Evolutionary conservation across 2,329 filamentous ascomycete species (phyloP), one percentile per base, ranked within the genome.

Genomic region (Exophiala mesophila): DNA sequence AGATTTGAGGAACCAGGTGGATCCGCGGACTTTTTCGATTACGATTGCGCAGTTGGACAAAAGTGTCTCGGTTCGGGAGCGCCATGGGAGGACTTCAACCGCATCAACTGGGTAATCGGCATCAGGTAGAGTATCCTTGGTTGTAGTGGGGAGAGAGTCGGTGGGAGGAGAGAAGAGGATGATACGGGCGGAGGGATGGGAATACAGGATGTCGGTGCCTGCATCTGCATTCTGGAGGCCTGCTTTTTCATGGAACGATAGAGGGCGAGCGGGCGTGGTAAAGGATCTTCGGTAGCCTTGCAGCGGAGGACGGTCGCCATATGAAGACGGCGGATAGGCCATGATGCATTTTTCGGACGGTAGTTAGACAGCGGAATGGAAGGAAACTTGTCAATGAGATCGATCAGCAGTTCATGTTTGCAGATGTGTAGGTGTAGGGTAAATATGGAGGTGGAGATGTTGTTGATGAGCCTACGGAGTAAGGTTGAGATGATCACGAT

Each of bases 1-100:
- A 51, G 88, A 94, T 63, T 85, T 90, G 7, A 96, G 73, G 57
- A 95, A 96, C 9, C 87, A 85, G 12, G 92, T 86, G 7, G 87
- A 87, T 15, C 87, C 85, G 5, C 85, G 85, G 23, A 92, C 84
- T 56, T 85, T 82, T 61, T 96, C 94, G 50, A 96, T 87, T 50
- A 83, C 78, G 47, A 96, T 75, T 1, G 81, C 76, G 2, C 88
- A 88, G 78, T 86, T 76, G 45, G 88, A 88, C 50, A 94, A 81
- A 0, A 86, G 90, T 56, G 83, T 77, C 63, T 94, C 88, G 1
- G 84, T 78, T n/a, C 78, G 73, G 2, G 85, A 85, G 36, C 74
- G 76, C 81, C 84, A 90, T 39, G 83, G 73, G 36, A 92, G 68
- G 0, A 80, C 80, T 49, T 83, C 80, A 17, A 78, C 69, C 43